Base-by-base conservation (phyloP, 495 filamentous ascomycete species). In the Bacidia rubella region DNA sequence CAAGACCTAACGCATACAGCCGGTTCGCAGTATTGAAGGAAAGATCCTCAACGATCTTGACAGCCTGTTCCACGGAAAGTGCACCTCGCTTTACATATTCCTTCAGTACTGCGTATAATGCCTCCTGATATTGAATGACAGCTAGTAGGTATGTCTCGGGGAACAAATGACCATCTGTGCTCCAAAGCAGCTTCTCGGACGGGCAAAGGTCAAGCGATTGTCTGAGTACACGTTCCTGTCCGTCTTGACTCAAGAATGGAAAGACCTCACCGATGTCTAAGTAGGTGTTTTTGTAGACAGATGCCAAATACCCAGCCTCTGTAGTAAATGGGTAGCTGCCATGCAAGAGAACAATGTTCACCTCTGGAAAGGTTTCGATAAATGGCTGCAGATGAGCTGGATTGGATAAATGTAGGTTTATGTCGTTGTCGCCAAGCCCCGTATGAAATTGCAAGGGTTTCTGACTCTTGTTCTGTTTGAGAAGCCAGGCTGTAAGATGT, bases 391-490 rank as follows among this genome's bases (percentile, higher is more conserved):
- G 61, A 60, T 85, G 79, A 35, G 86, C 79, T 7, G 89, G 88
- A 51, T 87, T 90, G 0, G 86, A 76, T 47, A 71, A 74, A 0
- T 76, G 60, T 7, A 94, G 70, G 3, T 70, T 76, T 48, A 94
- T 82, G 65, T 93, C 87, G 56, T 83, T 86, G 58, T 94, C 87
- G 0, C 88, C 89, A 1, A 94, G 71, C 0, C 89, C 89, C 0
- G 86, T 90, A 59, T 94, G 87, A 53, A 95, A 85, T 59, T 94
- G 88, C 25, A 95, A 62, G 1, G 89, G 86, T 59, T 92, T 92
- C 22, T 46, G 51, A 11, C 56, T 53, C 54, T 22, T 42, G 22
- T 57, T 63, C 40, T 72, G 66, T 7, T 66, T 63, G 32, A 85
- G 75, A 11, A 77, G 51, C 27, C 65, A 59, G 4, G 72, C 83